Evolutionary conservation across 192 early-diverging fungal genomes (phyloP), one percentile per base, ranked within the genome.

Genomic region (Phycomyces blakesleeanus): DNA sequence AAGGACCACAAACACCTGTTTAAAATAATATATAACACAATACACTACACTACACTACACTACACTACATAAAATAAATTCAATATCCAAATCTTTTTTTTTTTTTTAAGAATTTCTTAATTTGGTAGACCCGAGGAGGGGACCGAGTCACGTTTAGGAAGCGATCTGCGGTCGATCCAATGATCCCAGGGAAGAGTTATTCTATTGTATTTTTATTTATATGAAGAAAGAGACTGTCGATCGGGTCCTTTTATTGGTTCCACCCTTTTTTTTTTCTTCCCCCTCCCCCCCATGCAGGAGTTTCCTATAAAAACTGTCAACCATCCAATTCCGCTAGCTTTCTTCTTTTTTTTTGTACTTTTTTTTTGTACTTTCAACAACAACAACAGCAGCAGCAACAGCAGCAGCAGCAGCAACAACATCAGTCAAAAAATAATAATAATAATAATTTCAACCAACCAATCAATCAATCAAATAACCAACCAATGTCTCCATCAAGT

Each of bases 221-320:
- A n/a, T n/a, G n/a, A n/a, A n/a, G 29, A 34, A 34, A 11, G 11
- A 11, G 44, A 47, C 44, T 47, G 44, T 47, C 44, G 44, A 47
- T 47, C 44, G 44, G 18, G 44, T 47, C 44, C 18, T 47, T 47
- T 47, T 47, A 47, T 47, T 47, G 44, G 44, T 47, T 47, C 44
- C 18, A 47, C 29, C 29, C 7, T 47, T 47, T 18, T n/a, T n/a
- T n/a, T n/a, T n/a, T n/a, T n/a, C n/a, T n/a, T n/a, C n/a, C n/a
- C n/a, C n/a, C n/a, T n/a, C n/a, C n/a, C n/a, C n/a, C 44, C 44
- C 44, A 47, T 47, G 44, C 44, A 47, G 44, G 44, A 47, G 44
- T 47, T 47, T 2, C 29, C 44, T 47, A 47, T 47, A 47, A 47
- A 47, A 47, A 47, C 44, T 47, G 44, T n/a, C 18, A 7, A 34